These are phyloP conservation scores for Nicotiana knightiana DNA, from an alignment of 257 asterid genomes.

Conservation along the genomic window DNA sequence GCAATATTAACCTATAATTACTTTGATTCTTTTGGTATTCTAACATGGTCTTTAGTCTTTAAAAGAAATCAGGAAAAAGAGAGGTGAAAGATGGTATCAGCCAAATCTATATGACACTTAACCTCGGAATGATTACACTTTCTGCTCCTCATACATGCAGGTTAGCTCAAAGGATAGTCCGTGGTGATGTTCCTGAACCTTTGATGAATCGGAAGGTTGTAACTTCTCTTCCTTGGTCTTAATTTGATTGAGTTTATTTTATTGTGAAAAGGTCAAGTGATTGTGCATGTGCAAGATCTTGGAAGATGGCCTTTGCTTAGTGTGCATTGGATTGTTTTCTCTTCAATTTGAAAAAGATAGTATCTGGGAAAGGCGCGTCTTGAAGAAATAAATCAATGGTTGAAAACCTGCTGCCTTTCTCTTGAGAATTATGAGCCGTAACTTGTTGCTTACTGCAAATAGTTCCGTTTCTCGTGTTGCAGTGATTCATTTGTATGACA, in stretches of 20 bases:
- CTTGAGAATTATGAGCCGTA: not conserved
- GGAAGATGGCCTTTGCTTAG: not conserved
- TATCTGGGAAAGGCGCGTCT: not conserved
- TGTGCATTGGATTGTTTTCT: not conserved
- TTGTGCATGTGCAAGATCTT: not conserved
- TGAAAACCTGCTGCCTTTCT: not conserved
- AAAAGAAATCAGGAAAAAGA: not conserved
- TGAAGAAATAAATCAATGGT: not conserved
- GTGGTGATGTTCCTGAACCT: slow-evolving; percentile 98
- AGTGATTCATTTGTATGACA: not conserved
- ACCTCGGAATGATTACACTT: not conserved
- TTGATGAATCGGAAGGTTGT: slow-evolving; percentile 78
- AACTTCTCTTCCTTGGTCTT: not conserved
- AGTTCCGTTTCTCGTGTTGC: not conserved
- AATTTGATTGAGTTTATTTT: not conserved
- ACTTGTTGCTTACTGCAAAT: not conserved
- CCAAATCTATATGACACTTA: not conserved
- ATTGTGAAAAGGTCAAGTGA: not conserved
- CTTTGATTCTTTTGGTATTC: not conserved
- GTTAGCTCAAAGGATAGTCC: slow-evolving; percentile 89
- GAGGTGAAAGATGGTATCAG: slow-evolving; percentile 1
- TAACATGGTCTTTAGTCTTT: not conserved
- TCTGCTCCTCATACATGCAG: slow-evolving; percentile 22
- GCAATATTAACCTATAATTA: not conserved
- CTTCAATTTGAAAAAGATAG: not conserved